Evolutionary conservation across 73 alveolate genomes (phyloP).

Genomic region (Urostyla sp.): DNA sequence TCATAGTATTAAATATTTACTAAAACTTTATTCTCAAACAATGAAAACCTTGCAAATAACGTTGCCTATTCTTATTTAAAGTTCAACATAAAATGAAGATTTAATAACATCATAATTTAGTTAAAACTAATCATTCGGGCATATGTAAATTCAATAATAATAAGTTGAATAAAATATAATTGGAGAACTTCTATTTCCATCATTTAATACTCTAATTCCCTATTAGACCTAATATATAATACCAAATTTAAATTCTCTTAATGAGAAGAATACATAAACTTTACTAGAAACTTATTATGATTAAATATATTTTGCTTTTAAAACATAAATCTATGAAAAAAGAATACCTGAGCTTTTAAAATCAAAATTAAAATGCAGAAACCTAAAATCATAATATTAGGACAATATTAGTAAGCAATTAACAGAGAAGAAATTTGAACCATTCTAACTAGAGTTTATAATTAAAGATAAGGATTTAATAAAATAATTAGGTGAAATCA

Average conservation of each 20-base stretch:
- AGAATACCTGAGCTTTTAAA: background rate
- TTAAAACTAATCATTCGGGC: no score
- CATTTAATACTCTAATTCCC: background rate
- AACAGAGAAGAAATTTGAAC: no score
- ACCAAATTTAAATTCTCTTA: background rate
- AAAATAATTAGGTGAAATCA: no score
- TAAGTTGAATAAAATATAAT: background rate
- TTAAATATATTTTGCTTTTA: background rate
- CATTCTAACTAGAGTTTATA: no score
- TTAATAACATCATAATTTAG: no score
- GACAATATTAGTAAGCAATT: no score
- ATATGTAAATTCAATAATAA: no score
- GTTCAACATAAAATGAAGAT: no score
- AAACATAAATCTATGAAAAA: background rate
- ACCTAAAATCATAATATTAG: no score
- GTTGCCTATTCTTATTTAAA: background rate
- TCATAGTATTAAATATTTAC: background rate
- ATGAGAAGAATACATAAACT: background rate
- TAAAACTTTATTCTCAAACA: background rate
- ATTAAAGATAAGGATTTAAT: no score
- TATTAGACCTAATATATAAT: no score
- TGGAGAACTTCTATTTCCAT: background rate
- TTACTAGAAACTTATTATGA: background rate
- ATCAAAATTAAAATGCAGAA: no score
- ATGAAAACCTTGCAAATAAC: background rate